Conservation (phyloP, 495 filamentous ascomycete genomes). For the Apodospora peruviana region DNA sequence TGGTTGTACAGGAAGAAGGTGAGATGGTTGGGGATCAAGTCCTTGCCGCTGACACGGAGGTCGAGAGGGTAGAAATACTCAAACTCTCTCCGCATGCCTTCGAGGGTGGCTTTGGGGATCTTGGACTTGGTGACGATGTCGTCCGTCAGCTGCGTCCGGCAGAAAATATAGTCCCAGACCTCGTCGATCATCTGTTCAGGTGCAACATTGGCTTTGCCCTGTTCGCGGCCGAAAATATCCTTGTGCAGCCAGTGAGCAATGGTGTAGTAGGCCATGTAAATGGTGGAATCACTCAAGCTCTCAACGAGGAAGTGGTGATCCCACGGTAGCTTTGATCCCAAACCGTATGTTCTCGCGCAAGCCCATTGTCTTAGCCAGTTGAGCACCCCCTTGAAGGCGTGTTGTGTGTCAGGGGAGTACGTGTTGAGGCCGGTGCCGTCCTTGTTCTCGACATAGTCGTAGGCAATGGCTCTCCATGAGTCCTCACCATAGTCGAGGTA, state of each 20-base stretch:
- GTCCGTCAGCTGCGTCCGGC: constrained; percentile 49
- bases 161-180: constrained; percentile 88
- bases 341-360: constrained; percentile 77
- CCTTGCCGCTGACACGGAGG: constrained; percentile 72
- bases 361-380: constrained; percentile 91
- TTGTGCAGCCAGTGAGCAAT: constrained; percentile 78
- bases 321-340: constrained; percentile 73
- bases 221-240: constrained; percentile 71
- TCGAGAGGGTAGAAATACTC: constrained; percentile 93
- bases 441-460: constrained; percentile 52
- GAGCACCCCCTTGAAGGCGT: constrained; percentile 71
- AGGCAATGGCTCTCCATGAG: neutral
- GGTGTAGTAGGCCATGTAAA: constrained; percentile 95
- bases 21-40: constrained; percentile 77
- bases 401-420: constrained; percentile 66
- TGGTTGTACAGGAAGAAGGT: constrained; percentile 94
- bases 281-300: constrained; percentile 56
- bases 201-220: constrained; percentile 61
- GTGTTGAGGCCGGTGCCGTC: constrained; percentile 57
- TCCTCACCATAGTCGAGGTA: constrained; percentile 46
- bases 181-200: constrained; percentile 75
- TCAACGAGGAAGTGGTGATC: constrained; percentile 81
- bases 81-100: constrained; percentile 76
- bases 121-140: constrained; percentile 61
- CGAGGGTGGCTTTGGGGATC: constrained; percentile 61